These are phyloP conservation scores for Cutaneotrichosporon spelunceum DNA, from an alignment of 1,284 basidiomycete genomes.

Conservation along the genomic window DNA sequence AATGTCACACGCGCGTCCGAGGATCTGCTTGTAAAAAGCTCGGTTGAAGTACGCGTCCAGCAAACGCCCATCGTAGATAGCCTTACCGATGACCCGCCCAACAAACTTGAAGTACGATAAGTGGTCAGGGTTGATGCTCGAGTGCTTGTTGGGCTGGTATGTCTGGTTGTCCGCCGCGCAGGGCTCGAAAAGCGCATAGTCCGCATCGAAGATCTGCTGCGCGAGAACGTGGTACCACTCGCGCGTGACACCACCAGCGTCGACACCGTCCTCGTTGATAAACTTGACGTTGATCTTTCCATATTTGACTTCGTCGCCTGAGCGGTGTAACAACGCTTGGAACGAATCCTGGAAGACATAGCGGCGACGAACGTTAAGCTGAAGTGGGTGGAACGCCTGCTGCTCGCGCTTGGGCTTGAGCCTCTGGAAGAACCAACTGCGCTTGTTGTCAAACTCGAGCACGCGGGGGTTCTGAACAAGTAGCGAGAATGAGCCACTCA, in stretches of 20 bases:
- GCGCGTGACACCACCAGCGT: constrained; percentile 95
- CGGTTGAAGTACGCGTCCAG: constrained; percentile 98
- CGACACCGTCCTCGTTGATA: constrained; percentile 96
- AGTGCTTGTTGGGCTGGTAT: constrained; percentile 95
- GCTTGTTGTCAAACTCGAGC: constrained; percentile 99
- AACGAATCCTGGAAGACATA: constrained; percentile 98
- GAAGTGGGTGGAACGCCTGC: constrained; percentile 70
- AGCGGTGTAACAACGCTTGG: constrained; percentile 81
- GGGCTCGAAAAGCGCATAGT: constrained; percentile 91
- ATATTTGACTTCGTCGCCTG: constrained; percentile 94
- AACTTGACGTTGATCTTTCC: constrained; percentile 97
- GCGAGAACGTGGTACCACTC: constrained; percentile 99
- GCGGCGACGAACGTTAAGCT: constrained; percentile 86
- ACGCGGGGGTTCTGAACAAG: constrained; percentile 94
- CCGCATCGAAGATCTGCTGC: constrained; percentile 99
- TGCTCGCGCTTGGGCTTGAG: constrained; percentile 78
- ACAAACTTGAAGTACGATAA: constrained; percentile 98
- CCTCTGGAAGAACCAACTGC: constrained; percentile 97
- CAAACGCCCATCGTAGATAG: constrained; percentile 89
- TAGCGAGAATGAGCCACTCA: constrained; percentile 97
- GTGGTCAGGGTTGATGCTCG: constrained; percentile 76
- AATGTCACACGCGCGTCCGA: constrained; percentile 88
- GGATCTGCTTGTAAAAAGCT: constrained; percentile 87
- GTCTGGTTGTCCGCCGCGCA: constrained; percentile 90
- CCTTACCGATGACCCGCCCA: constrained; percentile 87